These are phyloP conservation scores for Malassezia psittaci DNA, from an alignment of 1,284 basidiomycete species.

Conservation along the genomic window DNA sequence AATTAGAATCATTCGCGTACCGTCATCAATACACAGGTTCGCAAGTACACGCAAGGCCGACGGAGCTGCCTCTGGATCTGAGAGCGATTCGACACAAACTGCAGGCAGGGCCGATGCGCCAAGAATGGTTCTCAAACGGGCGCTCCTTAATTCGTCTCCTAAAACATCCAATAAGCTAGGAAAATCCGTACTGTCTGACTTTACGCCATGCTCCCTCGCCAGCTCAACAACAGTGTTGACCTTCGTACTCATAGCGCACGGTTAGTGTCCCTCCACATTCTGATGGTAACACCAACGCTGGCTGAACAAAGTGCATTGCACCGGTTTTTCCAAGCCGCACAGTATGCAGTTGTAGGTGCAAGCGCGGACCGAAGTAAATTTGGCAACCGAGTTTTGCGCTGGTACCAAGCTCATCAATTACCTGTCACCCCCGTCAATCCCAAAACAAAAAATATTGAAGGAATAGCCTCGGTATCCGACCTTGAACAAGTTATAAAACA, in stretches of 20 bases:
- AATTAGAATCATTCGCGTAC: neutral
- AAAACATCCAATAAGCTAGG: neutral
- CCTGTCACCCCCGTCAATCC: conserved; percentile 38
- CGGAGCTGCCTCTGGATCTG: neutral
- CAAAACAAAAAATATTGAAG: conserved; percentile 30
- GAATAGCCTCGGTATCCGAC: conserved; percentile 11
- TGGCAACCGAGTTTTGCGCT: conserved; percentile 42
- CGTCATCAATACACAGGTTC: conserved; percentile 14
- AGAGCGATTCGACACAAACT: neutral
- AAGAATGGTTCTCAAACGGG: conserved; percentile 6
- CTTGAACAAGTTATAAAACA: conserved; percentile 13
- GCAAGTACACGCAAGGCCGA: conserved; percentile 12
- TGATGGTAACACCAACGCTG: neutral
- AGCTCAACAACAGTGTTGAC: neutral
- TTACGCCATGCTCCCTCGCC: neutral
- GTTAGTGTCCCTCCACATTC: neutral
- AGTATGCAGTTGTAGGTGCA: conserved; percentile 37
- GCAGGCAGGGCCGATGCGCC: conserved; percentile 5
- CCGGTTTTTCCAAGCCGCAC: conserved; percentile 28
- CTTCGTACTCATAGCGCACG: neutral
- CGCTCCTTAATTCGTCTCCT: conserved; percentile 9
- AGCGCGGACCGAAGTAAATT: conserved; percentile 37
- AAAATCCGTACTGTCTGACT: neutral
- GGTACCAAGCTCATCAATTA: conserved; percentile 33
- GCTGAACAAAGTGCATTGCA: conserved; percentile 7